Base-by-base conservation (phyloP, 495 filamentous ascomycete species). In the Hyphodiscus hymeniophilus region DNA sequence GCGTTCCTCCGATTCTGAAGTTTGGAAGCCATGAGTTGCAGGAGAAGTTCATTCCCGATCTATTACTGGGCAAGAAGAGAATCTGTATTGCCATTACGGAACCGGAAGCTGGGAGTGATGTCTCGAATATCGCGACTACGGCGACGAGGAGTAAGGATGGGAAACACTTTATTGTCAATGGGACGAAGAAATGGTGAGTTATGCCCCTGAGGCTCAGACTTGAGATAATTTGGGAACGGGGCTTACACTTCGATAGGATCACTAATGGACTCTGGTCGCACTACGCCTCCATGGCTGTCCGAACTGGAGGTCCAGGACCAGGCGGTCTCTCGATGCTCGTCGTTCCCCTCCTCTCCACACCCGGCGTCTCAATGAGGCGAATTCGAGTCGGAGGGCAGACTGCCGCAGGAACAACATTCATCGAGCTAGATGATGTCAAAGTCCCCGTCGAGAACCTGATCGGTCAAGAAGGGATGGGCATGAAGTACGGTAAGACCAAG, bases 21-120 rank as follows among this genome's bases (percentile, higher is more conserved):
- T 88, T 79, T 59, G 83, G 77, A 0, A 76, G 69, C 52, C 50
- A 57, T 16, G 55, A 73, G 46, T 59, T 87, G 32, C 74, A 87
- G 60, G 79, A 83, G 52, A 63, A 70, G 1, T 76, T 80, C 47
- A 63, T 87, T 26, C 81, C 83, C 0, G 81, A 82, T 24, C 62
- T 86, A 1, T 65, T 88, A n/a, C 75, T 70, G 3, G 82, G 82
- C 15, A 71, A 70, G 56, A 83, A 77, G 63, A 68, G 84, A 31
- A 65, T 66, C 3, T 89, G 85, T 55, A 86, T 89, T 44, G 85
- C 83, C 3, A 87, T 89, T 58, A 89, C 85, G 0, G 85, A 89
- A 60, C 85, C 85, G 0, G 75, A 73, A 22, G 81, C 81, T 3
- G 84, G 84, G 2, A 77, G 72, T 51, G 84, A 89, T 55, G 85